phyloP scores from a whole-genome alignment of 2,329 filamentous ascomycete species.

The Dactylellina sp. region DNA sequence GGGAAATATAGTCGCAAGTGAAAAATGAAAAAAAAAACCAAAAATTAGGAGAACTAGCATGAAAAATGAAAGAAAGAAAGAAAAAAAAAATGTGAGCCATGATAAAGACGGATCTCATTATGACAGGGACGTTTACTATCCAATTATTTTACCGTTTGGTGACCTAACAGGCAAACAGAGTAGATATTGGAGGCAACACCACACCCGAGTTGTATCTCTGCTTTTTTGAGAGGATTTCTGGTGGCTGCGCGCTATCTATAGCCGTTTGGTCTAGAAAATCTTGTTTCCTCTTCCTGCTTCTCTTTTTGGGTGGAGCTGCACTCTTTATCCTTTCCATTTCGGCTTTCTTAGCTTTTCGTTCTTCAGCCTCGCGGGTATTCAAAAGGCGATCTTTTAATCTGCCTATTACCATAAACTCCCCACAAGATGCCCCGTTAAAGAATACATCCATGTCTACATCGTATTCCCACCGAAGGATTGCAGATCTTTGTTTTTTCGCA shows the following conservation, averaged over 20 bases:
- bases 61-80: too few species aligned
- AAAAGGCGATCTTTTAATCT: slow-evolving; percentile 28
- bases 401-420: slow-evolving; percentile 34
- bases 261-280: slow-evolving; percentile 1
- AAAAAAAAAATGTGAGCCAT: background rate
- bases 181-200: slow-evolving; percentile 1
- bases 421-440: slow-evolving; percentile 7
- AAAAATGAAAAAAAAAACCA: too few species aligned
- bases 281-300: slow-evolving; percentile 31
- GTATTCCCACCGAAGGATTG: slow-evolving; percentile 28
- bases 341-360: slow-evolving; percentile 19
- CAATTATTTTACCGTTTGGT: background rate
- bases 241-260: background rate
- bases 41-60: too few species aligned
- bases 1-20: too few species aligned
- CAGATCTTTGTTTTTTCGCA: slow-evolving; percentile 25
- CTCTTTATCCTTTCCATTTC: slow-evolving; percentile 39
- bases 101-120: background rate
- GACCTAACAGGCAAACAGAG: background rate
- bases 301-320: slow-evolving; percentile 16
- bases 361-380: slow-evolving; percentile 32
- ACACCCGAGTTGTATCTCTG: background rate
- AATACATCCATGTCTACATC: slow-evolving; percentile 43
- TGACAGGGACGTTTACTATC: background rate
- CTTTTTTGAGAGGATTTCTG: background rate